Base-by-base conservation (phyloP, 2,329 filamentous ascomycete species). In the Trichophyton rubrum region DNA sequence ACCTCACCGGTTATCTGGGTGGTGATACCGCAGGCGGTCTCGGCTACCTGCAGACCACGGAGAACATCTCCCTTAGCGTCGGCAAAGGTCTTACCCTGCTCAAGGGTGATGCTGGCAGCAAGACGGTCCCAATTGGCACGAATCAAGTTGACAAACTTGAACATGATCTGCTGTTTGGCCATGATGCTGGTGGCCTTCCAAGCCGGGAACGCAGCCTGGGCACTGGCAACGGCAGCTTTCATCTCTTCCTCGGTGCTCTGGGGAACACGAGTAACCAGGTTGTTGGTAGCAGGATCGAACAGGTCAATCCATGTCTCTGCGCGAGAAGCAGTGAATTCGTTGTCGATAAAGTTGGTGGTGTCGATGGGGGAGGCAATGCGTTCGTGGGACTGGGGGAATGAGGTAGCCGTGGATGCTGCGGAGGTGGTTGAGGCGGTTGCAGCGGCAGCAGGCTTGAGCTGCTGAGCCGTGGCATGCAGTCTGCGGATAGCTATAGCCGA, bases 21-120 rank as follows among this genome's bases (percentile, higher is more conserved):
- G 1, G 84, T 85, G 69, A 86, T 86, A 53, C 83, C 84, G 67
- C 84, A 86, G 35, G 83, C 82, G 4, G 82, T 85, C 74, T 86
- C 84, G 5, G 83, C 83, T 45, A 86, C 84, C 72, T 86, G 84
- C 62, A 86, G 73, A 63, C 84, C 84, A 68, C 84, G 79, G 35
- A 86, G 78, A 51, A 86, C 84, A 72, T 86, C 84, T 61, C 83
- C 84, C 68, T 76, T 80, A n/a, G 84, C 84, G 72, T 86, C 84
- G 38, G 82, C 82, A 70, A 86, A 82, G 1, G 84, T 86, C 78
- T 86, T 86, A 66, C 84, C 84, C 72, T 86, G 84, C 74, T 86
- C 84, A 22, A 86, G 74, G 4, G 83, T 85, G 66, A 86, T 86
- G 66, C 80, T 83, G 1, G 83, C 81, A 33, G 84, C 84, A 62